phyloP scores from a whole-genome alignment of 1,284 basidiomycete genomes.

The Ceratobasidium sp. region DNA sequence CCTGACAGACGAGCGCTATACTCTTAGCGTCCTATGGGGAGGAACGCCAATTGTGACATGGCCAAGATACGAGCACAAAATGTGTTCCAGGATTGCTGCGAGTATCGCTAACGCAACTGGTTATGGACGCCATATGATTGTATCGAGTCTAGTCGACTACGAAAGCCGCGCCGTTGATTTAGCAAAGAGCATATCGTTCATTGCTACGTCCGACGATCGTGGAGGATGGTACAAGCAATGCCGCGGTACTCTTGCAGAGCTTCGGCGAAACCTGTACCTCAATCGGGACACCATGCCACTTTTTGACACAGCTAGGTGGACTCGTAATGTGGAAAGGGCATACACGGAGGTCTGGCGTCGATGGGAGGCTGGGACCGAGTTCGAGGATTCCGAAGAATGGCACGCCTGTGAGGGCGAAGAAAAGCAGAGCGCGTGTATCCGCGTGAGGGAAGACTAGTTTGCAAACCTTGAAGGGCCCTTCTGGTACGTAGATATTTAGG shows the following conservation, averaged over 20 bases:
- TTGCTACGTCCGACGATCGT: slow-evolving; percentile 51
- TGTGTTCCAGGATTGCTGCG: slow-evolving; percentile 73
- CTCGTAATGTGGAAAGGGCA: slow-evolving; percentile 68
- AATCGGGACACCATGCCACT: slow-evolving; percentile 65
- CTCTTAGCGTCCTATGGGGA: slow-evolving; percentile 67
- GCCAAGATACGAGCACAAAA: slow-evolving; percentile 70
- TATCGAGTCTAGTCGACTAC: slow-evolving; percentile 65
- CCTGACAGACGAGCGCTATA: neutral
- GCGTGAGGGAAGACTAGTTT: slow-evolving; percentile 60
- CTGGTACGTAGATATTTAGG: slow-evolving; percentile 3
- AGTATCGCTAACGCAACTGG: slow-evolving; percentile 72
- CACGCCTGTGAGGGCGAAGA: slow-evolving; percentile 56
- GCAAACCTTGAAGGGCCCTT: neutral
- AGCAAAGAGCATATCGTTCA: slow-evolving; percentile 61
- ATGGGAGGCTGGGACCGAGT: slow-evolving; percentile 69
- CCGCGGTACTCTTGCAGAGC: slow-evolving; percentile 61
- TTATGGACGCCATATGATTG: slow-evolving; percentile 69
- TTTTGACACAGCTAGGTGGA: slow-evolving; percentile 72
- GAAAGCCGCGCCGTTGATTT: slow-evolving; percentile 68
- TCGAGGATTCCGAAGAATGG: slow-evolving; percentile 61
- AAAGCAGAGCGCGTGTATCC: slow-evolving; percentile 61
- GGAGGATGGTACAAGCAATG: slow-evolving; percentile 51
- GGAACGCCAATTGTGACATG: slow-evolving; percentile 73
- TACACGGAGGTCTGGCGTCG: slow-evolving; percentile 68
- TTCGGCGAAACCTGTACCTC: slow-evolving; percentile 67